Evolutionary conservation across 2,329 filamentous ascomycete species (phyloP), one percentile per base, ranked within the genome.

Genomic region (Pyrenophora seminiperda): DNA sequence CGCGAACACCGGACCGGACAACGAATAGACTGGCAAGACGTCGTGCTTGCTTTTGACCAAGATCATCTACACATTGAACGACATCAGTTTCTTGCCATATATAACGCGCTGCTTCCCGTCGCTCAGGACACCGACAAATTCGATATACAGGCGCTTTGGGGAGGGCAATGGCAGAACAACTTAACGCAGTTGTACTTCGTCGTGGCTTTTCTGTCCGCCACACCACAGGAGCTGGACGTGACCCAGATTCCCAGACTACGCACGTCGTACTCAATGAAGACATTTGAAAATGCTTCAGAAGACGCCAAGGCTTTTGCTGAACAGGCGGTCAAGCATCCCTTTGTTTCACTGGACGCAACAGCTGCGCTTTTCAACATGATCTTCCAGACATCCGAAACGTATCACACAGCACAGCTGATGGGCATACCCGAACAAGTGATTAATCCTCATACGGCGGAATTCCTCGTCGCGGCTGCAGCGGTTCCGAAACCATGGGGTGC

Each of bases 141-240:
- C 62, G 90, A 97, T 68, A 88, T 99, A 36, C 91, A 97, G 70
- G 82, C 81, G 31, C 78, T 99, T 17, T 97, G 94, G 92, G 92
- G 92, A 50, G 92, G 92, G 6, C 65, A 84, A 54, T 99, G 95
- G 93, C 85, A 87, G 55, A 84, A 95, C 60, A 83, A 88, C 11
- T 86, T 96, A 55, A 90, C 94, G 0, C 93, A 97, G 59, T 78
- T 99, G 29, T 95, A 92, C n/a, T 97, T 97, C 70, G 84, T 97
- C 45, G 88, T 88, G 56, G 91, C 91, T 14, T 97, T 93, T 70
- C 81, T 93, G 17, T 89, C 89, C 3, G 82, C 92, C 48, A 83
- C 83, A 10, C 82, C 87, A 0, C 83, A 90, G 20, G 84, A 92
- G 63, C 81, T 96, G 19, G 91, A 97, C 70, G 88, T 90, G 3